Conservation (phyloP, 139 green algal genomes). For the Tetraselmis striata region DNA sequence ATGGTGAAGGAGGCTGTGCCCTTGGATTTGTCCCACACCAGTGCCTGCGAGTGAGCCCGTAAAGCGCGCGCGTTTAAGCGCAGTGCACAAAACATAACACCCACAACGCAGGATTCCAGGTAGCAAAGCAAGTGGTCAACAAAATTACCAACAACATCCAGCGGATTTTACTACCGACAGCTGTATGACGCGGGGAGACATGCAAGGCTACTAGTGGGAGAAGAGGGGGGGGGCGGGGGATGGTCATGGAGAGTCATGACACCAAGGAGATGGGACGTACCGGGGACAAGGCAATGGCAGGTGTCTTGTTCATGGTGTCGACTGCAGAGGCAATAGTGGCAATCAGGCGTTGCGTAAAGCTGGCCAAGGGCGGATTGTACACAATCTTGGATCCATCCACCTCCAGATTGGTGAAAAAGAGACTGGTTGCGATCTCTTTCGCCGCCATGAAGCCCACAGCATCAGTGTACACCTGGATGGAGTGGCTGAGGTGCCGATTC, state of each 20-base stretch:
- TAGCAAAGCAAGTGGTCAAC: too few species aligned
- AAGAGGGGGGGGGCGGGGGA: too few species aligned
- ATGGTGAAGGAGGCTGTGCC: background rate
- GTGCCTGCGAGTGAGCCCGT: too few species aligned
- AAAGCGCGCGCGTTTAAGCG: too few species aligned
- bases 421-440: background rate
- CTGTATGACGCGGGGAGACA: too few species aligned
- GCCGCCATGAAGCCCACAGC: background rate
- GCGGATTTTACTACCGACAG: too few species aligned
- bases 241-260: too few species aligned
- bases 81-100: too few species aligned
- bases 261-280: too few species aligned
- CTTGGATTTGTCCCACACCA: background rate
- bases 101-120: too few species aligned
- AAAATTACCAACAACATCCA: too few species aligned
- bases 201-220: too few species aligned
- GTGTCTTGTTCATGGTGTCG: background rate
- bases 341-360: background rate
- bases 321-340: background rate
- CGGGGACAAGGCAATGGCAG: background rate
- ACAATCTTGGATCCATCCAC: background rate
- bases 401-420: background rate
- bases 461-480: background rate
- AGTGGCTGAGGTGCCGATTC: background rate
- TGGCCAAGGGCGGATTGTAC: background rate